A percentile compares a stretch with the other conserved stretches of the same genome.
Evolutionary conservation across 2,329 filamentous ascomycete species (phyloP).

Genomic region (Arthrobotrys entomopaga): DNA sequence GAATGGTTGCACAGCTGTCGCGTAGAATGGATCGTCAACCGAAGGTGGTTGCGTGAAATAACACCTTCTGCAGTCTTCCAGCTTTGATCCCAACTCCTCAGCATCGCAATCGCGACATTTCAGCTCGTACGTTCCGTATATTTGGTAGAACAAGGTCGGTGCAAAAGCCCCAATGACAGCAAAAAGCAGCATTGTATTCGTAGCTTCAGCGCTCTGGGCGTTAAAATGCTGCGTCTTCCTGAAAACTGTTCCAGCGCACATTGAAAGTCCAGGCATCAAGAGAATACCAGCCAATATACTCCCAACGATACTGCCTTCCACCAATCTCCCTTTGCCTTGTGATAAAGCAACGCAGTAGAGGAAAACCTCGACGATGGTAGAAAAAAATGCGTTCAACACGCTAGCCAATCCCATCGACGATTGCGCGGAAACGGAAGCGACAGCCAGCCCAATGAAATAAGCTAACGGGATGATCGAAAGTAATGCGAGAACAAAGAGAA

Average conservation of each 20-base stretch:
- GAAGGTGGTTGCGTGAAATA: constrained; percentile 91
- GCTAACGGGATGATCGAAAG: constrained; percentile 95
- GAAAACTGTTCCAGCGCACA: constrained; percentile 98
- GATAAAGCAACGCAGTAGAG: constrained; percentile 93
- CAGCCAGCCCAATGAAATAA: constrained; percentile 98
- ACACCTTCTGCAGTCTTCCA: constrained; percentile 83
- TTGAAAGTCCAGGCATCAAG: constrained; percentile 91
- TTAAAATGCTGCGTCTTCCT: constrained; percentile 99
- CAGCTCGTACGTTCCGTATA: constrained; percentile 96
- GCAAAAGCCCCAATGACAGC: constrained; percentile 95
- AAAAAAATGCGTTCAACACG: constrained; percentile 98
- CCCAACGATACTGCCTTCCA: constrained; percentile 95
- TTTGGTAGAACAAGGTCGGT: constrained; percentile 96
- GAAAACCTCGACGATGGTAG: constrained; percentile 95
- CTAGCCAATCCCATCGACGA: constrained; percentile 98
- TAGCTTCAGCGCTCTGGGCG: constrained; percentile 88
- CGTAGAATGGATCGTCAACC: constrained; percentile 86
- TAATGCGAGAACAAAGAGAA: constrained; percentile 84
- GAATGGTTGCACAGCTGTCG: constrained; percentile 89
- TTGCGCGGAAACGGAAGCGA: constrained; percentile 97
- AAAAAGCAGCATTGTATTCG: constrained; percentile 94
- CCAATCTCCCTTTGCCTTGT: constrained; percentile 89
- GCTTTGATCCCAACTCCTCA: constrained; percentile 64
- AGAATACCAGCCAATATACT: constrained; percentile 97
- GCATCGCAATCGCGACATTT: constrained; percentile 75